Evolutionary conservation across 805 yeast species (phyloP).

Genomic region (Ogataea polymorpha): DNA sequence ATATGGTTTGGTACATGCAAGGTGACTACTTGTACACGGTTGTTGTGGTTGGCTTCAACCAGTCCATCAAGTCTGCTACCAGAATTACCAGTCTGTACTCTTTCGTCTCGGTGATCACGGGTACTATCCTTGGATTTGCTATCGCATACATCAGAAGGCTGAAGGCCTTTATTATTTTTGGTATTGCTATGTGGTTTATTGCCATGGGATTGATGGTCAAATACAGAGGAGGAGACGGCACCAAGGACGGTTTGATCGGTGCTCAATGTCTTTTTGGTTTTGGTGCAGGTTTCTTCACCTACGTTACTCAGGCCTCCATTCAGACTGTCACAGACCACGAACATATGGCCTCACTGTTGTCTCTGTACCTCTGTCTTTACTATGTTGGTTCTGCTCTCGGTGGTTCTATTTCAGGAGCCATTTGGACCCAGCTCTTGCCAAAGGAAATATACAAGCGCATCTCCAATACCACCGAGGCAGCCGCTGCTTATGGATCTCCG

Average conservation of each 20-base stretch:
- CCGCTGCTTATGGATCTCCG: constrained; percentile 51
- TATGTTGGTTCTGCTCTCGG: constrained; percentile 67
- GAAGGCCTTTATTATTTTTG: constrained; percentile 59
- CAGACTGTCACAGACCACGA: constrained; percentile 60
- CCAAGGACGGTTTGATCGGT: constrained; percentile 60
- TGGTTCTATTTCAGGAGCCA: constrained; percentile 61
- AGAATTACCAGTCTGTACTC: constrained; percentile 61
- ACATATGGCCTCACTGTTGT: constrained; percentile 59
- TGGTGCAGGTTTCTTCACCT: constrained; percentile 73
- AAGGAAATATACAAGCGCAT: constrained; percentile 37
- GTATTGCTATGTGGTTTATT: constrained; percentile 54
- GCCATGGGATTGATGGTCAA: constrained; percentile 58
- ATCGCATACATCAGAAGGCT: constrained; percentile 48
- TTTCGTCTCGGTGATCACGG: constrained; percentile 60
- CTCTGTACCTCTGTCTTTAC: constrained; percentile 55
- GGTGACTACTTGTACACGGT: constrained; percentile 68
- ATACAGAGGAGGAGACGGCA: constrained; percentile 48
- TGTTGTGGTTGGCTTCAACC: constrained; percentile 59
- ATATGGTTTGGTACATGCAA: constrained; percentile 66
- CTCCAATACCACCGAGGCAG: constrained; percentile 39
- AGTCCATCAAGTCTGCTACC: constrained; percentile 59
- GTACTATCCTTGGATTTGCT: constrained; percentile 55
- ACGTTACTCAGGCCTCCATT: constrained; percentile 58
- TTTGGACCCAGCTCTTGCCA: constrained; percentile 64
- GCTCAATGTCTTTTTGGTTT: constrained; percentile 63